These are phyloP conservation scores for Croton laevigatus DNA, from an alignment of 441 rosid genomes.

Conservation along the genomic window DNA sequence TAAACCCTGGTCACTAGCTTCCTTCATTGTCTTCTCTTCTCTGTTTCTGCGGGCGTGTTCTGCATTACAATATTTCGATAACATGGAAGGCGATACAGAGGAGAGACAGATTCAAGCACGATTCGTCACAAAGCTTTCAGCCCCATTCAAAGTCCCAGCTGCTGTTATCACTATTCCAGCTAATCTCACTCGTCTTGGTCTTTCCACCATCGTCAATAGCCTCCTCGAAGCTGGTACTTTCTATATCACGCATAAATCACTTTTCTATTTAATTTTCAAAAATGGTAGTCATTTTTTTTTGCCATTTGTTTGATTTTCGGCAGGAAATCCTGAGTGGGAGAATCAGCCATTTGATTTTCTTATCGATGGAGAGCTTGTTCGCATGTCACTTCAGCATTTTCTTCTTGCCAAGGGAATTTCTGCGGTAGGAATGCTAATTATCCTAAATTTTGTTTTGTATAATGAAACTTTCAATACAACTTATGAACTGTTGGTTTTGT, in stretches of 20 bases:
- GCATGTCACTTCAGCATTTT: constrained; percentile 83
- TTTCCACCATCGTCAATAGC: constrained; percentile 76
- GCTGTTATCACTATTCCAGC: constrained; percentile 79
- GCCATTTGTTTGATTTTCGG: background rate
- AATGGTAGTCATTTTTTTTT: background rate
- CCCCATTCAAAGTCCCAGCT: constrained; percentile 52
- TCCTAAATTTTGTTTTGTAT: background rate
- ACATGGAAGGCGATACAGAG: constrained; percentile 35
- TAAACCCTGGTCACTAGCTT: background rate
- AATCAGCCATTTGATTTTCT: constrained; percentile 86
- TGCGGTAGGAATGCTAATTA: constrained; percentile 45
- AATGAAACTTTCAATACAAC: background rate
- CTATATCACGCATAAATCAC: no score
- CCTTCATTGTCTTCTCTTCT: background rate
- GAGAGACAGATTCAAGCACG: constrained; percentile 69
- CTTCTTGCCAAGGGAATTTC: constrained; percentile 90
- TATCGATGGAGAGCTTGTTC: constrained; percentile 86
- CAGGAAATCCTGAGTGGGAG: constrained; percentile 72
- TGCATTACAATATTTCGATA: background rate
- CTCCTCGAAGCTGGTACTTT: constrained; percentile 59
- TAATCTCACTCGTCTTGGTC: constrained; percentile 78
- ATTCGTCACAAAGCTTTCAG: constrained; percentile 72
- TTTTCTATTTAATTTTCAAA: no score
- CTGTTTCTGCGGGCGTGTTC: background rate
- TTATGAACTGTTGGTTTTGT: background rate